Evolutionary conservation across 192 early-diverging fungal species (phyloP), one percentile per base, ranked within the genome.

Genomic region (Gamsiella multidivaricata): DNA sequence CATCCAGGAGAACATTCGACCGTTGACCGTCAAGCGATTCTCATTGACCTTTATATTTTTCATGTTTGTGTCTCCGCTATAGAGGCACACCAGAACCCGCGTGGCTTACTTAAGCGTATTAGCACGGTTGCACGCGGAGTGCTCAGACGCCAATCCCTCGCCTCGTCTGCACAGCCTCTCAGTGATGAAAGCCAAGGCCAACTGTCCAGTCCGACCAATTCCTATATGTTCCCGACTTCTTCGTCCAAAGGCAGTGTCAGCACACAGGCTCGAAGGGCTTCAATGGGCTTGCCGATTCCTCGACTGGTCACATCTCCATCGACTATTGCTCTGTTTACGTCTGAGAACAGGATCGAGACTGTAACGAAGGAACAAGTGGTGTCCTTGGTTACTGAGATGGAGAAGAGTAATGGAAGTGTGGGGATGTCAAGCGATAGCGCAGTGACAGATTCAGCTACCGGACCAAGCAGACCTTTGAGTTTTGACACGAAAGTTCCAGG

Each of bases 111-210:
- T 3, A 75, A 67, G 22, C 73, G 73, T 28, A 51, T 78, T 22
- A 78, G 73, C 37, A 68, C 73, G 15, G 39, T 78, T 20, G 73
- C 73, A 8, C 64, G 65, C 17, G 51, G 58, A 6, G 73, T 78
- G 26, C 60, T 78, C 33, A 43, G 47, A 12, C 73, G 73, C 4
- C 65, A 31, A n/a, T 58, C 65, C 62, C 1, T 14, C 29, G 0
- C 56, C 53, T 9, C 37, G 42, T 9, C 55, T 60, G 18, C 39
- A 3, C 45, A 25, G 60, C 22, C 41, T 2, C n/a, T 9, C 43
- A 53, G 37, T 18, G 8, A 22, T 22, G 29, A 5, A 34, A 53
- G 26, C 15, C 1, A 37, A 36, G 45, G 61, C 23, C 45, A 63
- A 52, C 20, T 29, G 20, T 22, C 39, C 11, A 53, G 26, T 3